phyloP scores from a whole-genome alignment of 2,329 filamentous ascomycete species.

The Cladosporium oxysporum region DNA sequence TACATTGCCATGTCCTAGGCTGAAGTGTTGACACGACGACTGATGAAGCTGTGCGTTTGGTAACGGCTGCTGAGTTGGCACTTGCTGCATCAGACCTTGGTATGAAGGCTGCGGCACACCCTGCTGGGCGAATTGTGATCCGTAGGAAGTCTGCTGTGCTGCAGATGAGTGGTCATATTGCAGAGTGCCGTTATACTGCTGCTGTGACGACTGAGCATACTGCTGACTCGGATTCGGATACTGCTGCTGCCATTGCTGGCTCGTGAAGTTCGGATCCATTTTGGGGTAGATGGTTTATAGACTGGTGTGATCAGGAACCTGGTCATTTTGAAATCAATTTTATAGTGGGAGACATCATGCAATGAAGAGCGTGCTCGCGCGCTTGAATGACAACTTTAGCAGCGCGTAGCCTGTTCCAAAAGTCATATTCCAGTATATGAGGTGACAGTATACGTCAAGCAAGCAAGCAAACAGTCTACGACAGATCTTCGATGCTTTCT shows the following conservation, averaged over 20 bases:
- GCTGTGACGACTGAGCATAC: neutral
- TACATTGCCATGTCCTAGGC: neutral
- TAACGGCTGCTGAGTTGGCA: neutral
- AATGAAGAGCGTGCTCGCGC: neutral
- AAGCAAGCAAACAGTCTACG: neutral
- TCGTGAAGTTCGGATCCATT: neutral
- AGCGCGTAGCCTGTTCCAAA: neutral
- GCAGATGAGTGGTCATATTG: neutral
- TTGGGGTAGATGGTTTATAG: neutral
- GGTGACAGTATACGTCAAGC: neutral
- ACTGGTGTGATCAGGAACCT: neutral
- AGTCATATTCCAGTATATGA: neutral
- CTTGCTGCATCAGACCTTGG: neutral
- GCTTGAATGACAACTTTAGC: neutral
- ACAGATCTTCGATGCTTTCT: neutral
- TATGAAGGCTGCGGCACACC: neutral
- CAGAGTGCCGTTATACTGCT: neutral
- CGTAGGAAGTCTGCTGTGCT: neutral
- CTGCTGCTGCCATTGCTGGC: neutral
- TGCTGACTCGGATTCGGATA: neutral
- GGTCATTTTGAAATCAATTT: neutral
- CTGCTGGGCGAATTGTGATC: neutral
- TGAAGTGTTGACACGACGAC: neutral
- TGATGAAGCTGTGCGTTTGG: neutral
- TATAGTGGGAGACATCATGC: neutral